Evolutionary conservation across 2,329 filamentous ascomycete species (phyloP).

Genomic region (Cladosporium sphaerospermum): DNA sequence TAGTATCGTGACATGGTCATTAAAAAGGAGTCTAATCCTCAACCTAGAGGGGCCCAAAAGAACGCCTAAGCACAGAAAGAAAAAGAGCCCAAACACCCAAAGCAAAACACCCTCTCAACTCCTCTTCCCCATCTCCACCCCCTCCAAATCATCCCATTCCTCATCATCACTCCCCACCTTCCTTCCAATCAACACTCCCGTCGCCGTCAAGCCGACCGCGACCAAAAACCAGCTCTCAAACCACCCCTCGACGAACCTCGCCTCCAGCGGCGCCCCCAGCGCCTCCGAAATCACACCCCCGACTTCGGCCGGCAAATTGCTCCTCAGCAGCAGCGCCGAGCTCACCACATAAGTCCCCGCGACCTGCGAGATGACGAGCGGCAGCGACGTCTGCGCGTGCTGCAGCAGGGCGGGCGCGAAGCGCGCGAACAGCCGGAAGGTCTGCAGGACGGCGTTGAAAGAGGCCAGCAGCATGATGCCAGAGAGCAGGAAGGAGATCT

Average conservation of each 20-base stretch:
- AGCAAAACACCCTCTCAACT: background rate
- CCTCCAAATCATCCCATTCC: conserved; percentile 36
- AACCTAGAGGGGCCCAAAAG: too few species aligned
- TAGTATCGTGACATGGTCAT: too few species aligned
- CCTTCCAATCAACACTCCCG: conserved; percentile 68
- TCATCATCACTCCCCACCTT: conserved; percentile 45
- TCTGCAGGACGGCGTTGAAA: conserved; percentile 78
- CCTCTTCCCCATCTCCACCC: conserved; percentile 61
- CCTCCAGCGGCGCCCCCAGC: conserved; percentile 68
- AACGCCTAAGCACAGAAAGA: too few species aligned
- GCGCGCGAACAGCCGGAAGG: conserved; percentile 71
- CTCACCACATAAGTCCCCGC: conserved; percentile 81
- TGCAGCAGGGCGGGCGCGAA: conserved; percentile 66
- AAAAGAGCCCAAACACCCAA: background rate
- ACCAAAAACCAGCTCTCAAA: conserved; percentile 82
- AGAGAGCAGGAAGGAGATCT: conserved; percentile 76
- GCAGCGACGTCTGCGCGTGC: conserved; percentile 70
- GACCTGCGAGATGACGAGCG: conserved; percentile 73
- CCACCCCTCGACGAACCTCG: conserved; percentile 70
- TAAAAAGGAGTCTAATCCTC: too few species aligned
- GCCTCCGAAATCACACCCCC: conserved; percentile 72
- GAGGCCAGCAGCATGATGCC: conserved; percentile 77
- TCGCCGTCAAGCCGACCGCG: conserved; percentile 58
- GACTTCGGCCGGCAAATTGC: conserved; percentile 71
- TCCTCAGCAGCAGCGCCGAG: conserved; percentile 67